Conservation (phyloP, 2,329 filamentous ascomycete genomes). For the Fusarium buxicola region DNA sequence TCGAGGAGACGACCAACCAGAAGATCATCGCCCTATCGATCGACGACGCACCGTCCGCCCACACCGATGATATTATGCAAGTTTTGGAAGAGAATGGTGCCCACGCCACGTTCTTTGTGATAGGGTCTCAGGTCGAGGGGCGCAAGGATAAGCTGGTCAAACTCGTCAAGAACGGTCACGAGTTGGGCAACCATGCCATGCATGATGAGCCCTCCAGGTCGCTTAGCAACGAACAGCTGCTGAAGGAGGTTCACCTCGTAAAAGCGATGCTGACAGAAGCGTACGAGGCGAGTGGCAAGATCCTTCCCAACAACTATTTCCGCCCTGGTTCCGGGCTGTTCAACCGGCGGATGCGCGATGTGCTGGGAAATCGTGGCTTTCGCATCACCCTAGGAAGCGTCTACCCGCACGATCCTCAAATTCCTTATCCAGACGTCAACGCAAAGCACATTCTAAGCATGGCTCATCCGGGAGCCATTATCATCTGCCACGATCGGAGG, state of each 20-base stretch:
- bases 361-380: conserved; percentile 73
- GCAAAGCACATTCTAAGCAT: conserved; percentile 84
- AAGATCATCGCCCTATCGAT: conserved; percentile 85
- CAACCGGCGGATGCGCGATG: conserved; percentile 73
- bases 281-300: conserved; percentile 60
- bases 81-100: conserved; percentile 74
- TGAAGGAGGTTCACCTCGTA: conserved; percentile 72
- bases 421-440: conserved; percentile 76
- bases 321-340: conserved; percentile 89
- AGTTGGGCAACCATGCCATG: conserved; percentile 91
- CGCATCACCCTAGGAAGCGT: conserved; percentile 83
- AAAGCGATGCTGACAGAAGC: conserved; percentile 68
- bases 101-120: conserved; percentile 88
- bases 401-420: conserved; percentile 93
- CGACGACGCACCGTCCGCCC: conserved; percentile 83
- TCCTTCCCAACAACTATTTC: conserved; percentile 74
- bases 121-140: conserved; percentile 78
- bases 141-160: conserved; percentile 66
- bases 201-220: conserved; percentile 80
- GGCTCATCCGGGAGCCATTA: conserved; percentile 79
- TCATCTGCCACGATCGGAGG: conserved; percentile 87
- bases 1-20: conserved; percentile 68
- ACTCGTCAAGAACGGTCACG: conserved; percentile 71
- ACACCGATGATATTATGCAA: conserved; percentile 77
- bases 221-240: conserved; percentile 69